Evolutionary conservation across 768 basidiomycete genomes (phyloP), one percentile per base, ranked within the genome.

Genomic region (Suillus variegatus): DNA sequence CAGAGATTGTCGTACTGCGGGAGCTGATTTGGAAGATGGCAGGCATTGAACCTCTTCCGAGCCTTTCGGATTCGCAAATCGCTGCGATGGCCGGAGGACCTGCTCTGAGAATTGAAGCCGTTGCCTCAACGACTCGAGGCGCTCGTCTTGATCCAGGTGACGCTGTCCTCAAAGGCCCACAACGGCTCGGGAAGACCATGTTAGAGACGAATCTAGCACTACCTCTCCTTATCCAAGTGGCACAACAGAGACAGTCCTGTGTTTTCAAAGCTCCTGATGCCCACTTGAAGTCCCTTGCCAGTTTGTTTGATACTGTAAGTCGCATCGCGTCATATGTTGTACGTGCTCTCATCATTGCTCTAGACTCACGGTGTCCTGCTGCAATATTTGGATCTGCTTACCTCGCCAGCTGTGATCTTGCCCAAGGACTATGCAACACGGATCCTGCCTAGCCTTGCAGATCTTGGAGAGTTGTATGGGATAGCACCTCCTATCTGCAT

Each of bases 11-110:
- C 25, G 92, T 99, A 28, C 82, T 99, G n/a, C 87, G 91, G 40
- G 95, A 97, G 72, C 80, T 99, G 60, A 94, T 99, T 60, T 91
- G 89, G 85, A 93, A 94, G 74, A 97, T 98, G 94, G 91, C 95
- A 6, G 95, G 93, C 4, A 93, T 97, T 65, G 91, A 97, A 71
- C 94, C 95, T 4, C 80, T 97, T 60, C 93, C 94, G 0, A 95
- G 90, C 74, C 80, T 98, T 44, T 93, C 95, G 0, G 94, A 97
- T 66, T 82, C 88, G 0, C 96, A 99, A 76, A 88, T 99, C 61
- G 76, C 84, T 47, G 94, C 94, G 6, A 96, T 97, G 88, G 93
- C 92, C 7, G 94, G 96, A 55, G 97, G 97, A 5, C 88, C 92
- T 4, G 84, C 87, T 35, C 84, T 99, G 62, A 88, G 95, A 38